Percentiles rank a stretch among this genome's conserved stretches.
Evolutionary conservation across 495 filamentous ascomycete species (phyloP).

Genomic region (Geopyxis carbonaria): DNA sequence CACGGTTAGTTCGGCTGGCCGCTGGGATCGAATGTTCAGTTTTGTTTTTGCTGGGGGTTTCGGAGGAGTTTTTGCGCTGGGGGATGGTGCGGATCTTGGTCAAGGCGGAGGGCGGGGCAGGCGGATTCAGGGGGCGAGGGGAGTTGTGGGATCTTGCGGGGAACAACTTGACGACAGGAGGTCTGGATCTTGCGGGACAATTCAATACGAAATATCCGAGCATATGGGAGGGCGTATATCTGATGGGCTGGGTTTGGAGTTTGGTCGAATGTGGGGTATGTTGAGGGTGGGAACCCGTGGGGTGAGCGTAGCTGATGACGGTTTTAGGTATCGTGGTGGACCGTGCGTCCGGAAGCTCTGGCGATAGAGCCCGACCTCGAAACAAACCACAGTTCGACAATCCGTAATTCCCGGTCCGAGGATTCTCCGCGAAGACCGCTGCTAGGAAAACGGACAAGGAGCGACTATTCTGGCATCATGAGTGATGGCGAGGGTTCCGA

Average conservation of each 20-base stretch:
- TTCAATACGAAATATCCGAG: conserved; percentile 6
- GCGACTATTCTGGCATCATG: conserved; percentile 8
- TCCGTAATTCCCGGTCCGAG: neutral
- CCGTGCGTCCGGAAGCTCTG: conserved; percentile 12
- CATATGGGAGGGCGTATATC: conserved; percentile 22
- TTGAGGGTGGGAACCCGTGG: neutral
- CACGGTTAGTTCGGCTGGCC: conserved; percentile 17
- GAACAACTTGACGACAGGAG: neutral
- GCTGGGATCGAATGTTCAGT: conserved; percentile 16
- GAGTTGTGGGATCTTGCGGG: conserved; percentile 2
- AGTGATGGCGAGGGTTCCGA: neutral
- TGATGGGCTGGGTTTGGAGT: conserved; percentile 25
- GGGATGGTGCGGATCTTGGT: conserved; percentile 22
- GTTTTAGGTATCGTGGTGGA: conserved; percentile 15
- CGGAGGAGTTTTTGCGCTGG: conserved; percentile 24
- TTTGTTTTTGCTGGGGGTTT: conserved; percentile 18
- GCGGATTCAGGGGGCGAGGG: conserved; percentile 17
- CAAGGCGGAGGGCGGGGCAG: conserved; percentile 13
- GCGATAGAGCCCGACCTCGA: conserved; percentile 4
- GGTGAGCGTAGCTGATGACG: neutral
- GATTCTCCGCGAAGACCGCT: conserved; percentile 9
- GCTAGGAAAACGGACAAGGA: conserved; percentile 16
- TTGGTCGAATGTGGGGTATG: conserved; percentile 22
- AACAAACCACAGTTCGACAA: conserved; percentile 1
- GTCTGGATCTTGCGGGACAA: neutral